Evolutionary conservation across 1,284 basidiomycete species (phyloP), one percentile per base, ranked within the genome.

Genomic region (Apiotrichum domesticum): DNA sequence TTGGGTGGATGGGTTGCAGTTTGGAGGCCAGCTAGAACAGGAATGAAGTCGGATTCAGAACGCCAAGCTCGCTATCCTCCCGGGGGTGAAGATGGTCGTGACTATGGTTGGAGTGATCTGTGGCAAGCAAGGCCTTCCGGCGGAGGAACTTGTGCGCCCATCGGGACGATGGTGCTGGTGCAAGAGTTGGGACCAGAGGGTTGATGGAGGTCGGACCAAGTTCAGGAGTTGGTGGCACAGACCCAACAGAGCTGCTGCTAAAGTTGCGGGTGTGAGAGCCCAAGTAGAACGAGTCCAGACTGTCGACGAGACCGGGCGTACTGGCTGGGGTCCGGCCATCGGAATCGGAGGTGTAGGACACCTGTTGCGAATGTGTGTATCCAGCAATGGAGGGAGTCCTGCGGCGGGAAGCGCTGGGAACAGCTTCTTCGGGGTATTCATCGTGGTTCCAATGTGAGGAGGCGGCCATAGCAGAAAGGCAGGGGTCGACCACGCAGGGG

Each of bases 291-390:
- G 52, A 46, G 46, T 48, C 52, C 6, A 47, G 10, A 46, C 46
- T 54, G 6, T 42, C 45, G 4, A 55, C 49, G 29, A 58, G 53
- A 6, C 53, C 52, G 0, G 57, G 57, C 13, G 57, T 58, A 5
- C 43, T 43, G 6, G 46, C 57, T 0, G 57, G 57, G 2, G 57
- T 58, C 6, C 7, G 8, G 11, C 9, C 32, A 14, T 11, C n/a
- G 41, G 11, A 43, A 11, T 37, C 4, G 15, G 13, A 15, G 35
- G 9, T 8, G 6, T 9, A 8, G 9, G n/a, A 40, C 15, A 34
- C 32, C 34, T 43, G 42, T 29, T 6, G 48, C 8, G 47, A 4
- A 46, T 29, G 52, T 1, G 44, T 3, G 45, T 46, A 44, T 32
- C 11, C 9, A 33, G 29, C 11, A 3, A 9, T 14, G 39, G 21